Conservation (phyloP, 2,329 filamentous ascomycete species). For the Claviceps monticola region DNA sequence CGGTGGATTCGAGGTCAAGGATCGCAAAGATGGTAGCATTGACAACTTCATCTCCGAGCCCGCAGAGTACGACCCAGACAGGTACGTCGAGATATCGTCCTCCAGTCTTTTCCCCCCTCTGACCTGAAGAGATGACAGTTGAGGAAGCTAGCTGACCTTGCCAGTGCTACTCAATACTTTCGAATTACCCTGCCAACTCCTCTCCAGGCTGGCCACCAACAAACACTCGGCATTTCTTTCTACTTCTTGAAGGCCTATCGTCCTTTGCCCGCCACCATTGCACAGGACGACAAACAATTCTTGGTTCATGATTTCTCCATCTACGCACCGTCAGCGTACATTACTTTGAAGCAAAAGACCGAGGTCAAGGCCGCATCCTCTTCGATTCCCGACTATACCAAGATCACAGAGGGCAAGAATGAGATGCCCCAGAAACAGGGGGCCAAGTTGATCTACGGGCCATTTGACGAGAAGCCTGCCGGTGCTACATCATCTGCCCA, state of each 20-base stretch:
- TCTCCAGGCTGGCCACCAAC: constrained; percentile 61
- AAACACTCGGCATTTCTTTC: constrained; percentile 80
- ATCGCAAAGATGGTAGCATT: constrained; percentile 66
- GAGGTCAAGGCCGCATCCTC: constrained; percentile 77
- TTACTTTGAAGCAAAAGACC: constrained; percentile 86
- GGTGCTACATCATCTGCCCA: constrained; percentile 58
- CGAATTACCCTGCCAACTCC: constrained; percentile 64
- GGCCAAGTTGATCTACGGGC: constrained; percentile 75
- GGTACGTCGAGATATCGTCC: constrained; percentile 21
- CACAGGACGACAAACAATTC: constrained; percentile 78
- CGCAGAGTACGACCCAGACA: constrained; percentile 50
- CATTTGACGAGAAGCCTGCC: constrained; percentile 71
- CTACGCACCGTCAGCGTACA: constrained; percentile 72
- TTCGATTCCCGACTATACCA: constrained; percentile 76
- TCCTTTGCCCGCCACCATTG: constrained; percentile 68
- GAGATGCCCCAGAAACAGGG: constrained; percentile 68
- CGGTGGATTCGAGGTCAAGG: constrained; percentile 80
- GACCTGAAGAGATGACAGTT: neutral
- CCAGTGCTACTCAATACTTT: constrained; percentile 67
- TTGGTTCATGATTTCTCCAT: constrained; percentile 76
- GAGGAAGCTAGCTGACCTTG: neutral
- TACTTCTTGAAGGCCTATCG: constrained; percentile 63
- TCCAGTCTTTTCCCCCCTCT: neutral
- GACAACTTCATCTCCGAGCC: constrained; percentile 55
- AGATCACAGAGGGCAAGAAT: constrained; percentile 48